Evolutionary conservation across 2,329 filamentous ascomycete genomes (phyloP).

Genomic region (Pleomassaria siparia): DNA sequence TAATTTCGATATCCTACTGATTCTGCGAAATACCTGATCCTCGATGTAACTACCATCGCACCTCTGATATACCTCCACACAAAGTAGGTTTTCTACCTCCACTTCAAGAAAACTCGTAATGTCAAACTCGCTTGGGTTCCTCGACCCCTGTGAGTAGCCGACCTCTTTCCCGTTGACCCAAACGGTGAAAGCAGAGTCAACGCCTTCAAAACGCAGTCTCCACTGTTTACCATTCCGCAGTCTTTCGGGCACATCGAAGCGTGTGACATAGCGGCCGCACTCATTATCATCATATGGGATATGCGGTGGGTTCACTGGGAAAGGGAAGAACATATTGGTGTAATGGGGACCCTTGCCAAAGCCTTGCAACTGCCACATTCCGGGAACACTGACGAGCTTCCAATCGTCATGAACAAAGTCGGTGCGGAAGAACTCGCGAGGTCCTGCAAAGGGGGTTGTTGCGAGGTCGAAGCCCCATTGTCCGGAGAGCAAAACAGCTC

Average conservation of each 20-base stretch:
- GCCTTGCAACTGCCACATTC: slow-evolving; percentile 67
- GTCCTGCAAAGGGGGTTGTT: slow-evolving; percentile 21
- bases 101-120: slow-evolving; percentile 52
- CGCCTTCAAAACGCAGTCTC: slow-evolving; percentile 66
- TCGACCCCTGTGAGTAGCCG: slow-evolving; percentile 65
- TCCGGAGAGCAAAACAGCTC: slow-evolving; percentile 20
- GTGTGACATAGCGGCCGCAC: slow-evolving; percentile 59
- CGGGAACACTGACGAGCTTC: slow-evolving; percentile 59
- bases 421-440: slow-evolving; percentile 15
- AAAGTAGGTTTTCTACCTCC: slow-evolving; percentile 53
- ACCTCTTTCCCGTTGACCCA: slow-evolving; percentile 63
- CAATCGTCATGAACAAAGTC: slow-evolving; percentile 36
- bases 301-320: slow-evolving; percentile 62
- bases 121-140: slow-evolving; percentile 68
- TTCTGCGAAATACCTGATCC: slow-evolving; percentile 45
- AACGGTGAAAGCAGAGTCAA: slow-evolving; percentile 67
- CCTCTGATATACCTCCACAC: slow-evolving; percentile 66
- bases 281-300: slow-evolving; percentile 59
- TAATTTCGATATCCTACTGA: background rate
- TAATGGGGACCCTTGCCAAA: slow-evolving; percentile 62
- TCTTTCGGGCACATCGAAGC: slow-evolving; percentile 52
- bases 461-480: slow-evolving; percentile 29
- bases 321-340: slow-evolving; percentile 65
- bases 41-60: slow-evolving; percentile 67
- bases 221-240: slow-evolving; percentile 53